phyloP scores from a whole-genome alignment of 1,284 basidiomycete species.

The Schizopora paradoxa region DNA sequence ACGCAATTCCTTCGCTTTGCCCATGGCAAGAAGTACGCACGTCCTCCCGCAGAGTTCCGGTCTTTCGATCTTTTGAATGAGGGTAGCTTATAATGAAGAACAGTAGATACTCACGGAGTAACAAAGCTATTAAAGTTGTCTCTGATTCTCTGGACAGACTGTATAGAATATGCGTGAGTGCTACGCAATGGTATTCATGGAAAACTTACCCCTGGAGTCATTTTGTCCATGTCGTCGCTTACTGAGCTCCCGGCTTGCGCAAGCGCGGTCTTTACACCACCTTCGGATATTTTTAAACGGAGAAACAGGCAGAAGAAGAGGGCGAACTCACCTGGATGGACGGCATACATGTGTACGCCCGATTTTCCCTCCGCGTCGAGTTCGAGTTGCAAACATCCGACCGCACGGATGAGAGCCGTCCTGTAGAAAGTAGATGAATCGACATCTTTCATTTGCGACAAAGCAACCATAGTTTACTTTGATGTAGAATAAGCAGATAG shows the following conservation, averaged over 20 bases:
- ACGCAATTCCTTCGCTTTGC: not conserved
- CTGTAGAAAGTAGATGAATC: not conserved
- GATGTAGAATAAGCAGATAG: conserved; percentile 1
- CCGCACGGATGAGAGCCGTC: conserved; percentile 7
- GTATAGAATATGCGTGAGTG: not conserved
- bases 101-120: conserved; percentile 5
- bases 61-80: not conserved
- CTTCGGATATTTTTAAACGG: not conserved
- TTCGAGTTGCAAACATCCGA: conserved; percentile 5
- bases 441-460: not conserved
- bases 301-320: not conserved
- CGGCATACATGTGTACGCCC: conserved; percentile 4
- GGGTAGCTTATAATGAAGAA: too few species aligned
- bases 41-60: conserved; percentile 5
- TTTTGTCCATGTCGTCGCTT: conserved; percentile 2
- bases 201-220: conserved; percentile 1
- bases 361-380: conserved; percentile 1
- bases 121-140: not conserved
- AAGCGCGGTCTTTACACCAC: conserved; percentile 2
- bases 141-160: not conserved
- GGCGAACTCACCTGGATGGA: conserved; percentile 6
- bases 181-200: too few species aligned
- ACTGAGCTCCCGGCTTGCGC: not conserved
- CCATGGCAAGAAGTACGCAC: conserved; percentile 9
- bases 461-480: not conserved